Evolutionary conservation across 2,329 filamentous ascomycete species (phyloP).

Genomic region (Calonectria crousiana): DNA sequence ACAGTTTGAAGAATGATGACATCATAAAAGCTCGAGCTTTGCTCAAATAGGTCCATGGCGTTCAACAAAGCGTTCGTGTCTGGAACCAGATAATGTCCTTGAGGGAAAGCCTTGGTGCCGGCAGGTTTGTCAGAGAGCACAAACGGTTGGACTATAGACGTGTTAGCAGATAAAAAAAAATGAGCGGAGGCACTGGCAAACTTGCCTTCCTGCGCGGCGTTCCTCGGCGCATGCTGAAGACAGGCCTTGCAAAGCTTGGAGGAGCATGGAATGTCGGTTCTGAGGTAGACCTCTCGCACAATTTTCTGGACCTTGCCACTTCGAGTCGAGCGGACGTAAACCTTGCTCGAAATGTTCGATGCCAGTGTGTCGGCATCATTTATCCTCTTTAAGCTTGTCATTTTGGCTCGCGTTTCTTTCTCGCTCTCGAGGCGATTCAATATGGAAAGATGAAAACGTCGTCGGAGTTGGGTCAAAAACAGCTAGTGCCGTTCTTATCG

Average conservation of each 20-base stretch:
- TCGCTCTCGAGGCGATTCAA: conserved; percentile 16
- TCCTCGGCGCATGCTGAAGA: conserved; percentile 78
- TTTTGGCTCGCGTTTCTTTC: conserved; percentile 47
- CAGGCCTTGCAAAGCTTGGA: conserved; percentile 88
- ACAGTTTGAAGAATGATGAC: conserved; percentile 98
- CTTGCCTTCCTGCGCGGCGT: conserved; percentile 82
- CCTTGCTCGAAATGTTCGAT: conserved; percentile 90
- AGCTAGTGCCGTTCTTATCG: conserved; percentile 47
- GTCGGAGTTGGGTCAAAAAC: conserved; percentile 39
- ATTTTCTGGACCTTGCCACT: conserved; percentile 99
- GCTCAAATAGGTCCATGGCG: conserved; percentile 97
- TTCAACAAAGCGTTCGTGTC: conserved; percentile 97
- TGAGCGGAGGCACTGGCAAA: background rate
- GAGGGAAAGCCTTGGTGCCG: conserved; percentile 83
- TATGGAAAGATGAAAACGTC: conserved; percentile 35
- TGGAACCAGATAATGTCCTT: conserved; percentile 93
- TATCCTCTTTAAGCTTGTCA: conserved; percentile 76
- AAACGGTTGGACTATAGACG: conserved; percentile 76
- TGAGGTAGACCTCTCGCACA: conserved; percentile 93
- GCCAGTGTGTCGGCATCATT: conserved; percentile 65
- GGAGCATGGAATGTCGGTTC: conserved; percentile 97
- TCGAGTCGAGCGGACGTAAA: conserved; percentile 94
- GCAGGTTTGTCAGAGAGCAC: conserved; percentile 90
- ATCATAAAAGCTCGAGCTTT: conserved; percentile 91
- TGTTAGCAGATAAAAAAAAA: conserved; percentile 20